Evolutionary conservation across 768 basidiomycete species (phyloP), one percentile per base, ranked within the genome.

Genomic region (Psilocybe subaeruginosa): DNA sequence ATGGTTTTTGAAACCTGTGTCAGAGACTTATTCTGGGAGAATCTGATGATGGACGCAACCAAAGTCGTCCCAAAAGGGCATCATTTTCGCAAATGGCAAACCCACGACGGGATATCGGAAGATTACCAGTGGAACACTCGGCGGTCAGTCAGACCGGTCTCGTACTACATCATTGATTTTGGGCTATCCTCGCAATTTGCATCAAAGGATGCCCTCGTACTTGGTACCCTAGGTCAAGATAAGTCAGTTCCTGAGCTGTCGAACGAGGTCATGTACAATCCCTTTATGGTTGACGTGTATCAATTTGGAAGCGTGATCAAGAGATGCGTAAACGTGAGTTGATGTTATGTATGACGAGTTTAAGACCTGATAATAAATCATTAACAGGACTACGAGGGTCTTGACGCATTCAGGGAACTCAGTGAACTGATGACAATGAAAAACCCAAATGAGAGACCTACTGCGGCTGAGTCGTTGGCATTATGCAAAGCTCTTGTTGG

Each of bases 131-230:
- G 61, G 64, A 50, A 45, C 1, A 59, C 64, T 2, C 61, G 69
- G 3, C 68, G 72, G 62, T 56, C 64, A 3, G 66, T 70, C 3
- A 45, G 65, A 3, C 70, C 72, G 17, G 65, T 67, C 30, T 50
- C 57, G 41, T 74, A 74, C 45, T 73, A 68, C 37, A 64, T 73
- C 55, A 74, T 73, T 23, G 73, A 75, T 35, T 74, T 73, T 49
- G 70, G 66, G 1, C 33, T 71, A 7, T 69, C 70, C 1, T 2
- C 16, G 8, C 41, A 30, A 8, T 61, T 41, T 17, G 3, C 45
- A 0, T 39, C 37, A 4, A 59, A 60, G 14, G 48, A 60, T 19
- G 58, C 46, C 4, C 23, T 35, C 7, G 62, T 55, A 11, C 5
- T 45, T 1, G 64, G 68, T 0, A 9, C 57, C 1, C 54, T 48